Evolutionary conservation across 768 basidiomycete genomes (phyloP).

Genomic region (Inosperma sp.): DNA sequence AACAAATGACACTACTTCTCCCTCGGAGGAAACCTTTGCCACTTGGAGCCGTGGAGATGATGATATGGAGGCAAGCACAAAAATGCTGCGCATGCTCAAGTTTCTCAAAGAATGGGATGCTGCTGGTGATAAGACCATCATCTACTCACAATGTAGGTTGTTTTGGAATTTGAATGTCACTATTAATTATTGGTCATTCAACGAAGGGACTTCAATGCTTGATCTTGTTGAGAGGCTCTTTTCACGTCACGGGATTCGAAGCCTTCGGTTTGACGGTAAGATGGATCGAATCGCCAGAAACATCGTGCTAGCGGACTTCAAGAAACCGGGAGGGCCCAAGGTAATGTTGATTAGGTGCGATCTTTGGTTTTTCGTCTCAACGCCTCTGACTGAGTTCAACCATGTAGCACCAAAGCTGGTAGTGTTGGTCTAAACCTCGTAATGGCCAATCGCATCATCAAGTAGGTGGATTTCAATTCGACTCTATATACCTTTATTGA

Average conservation of each 20-base stretch:
- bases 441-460: slow-evolving; percentile 64
- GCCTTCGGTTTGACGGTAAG: slow-evolving; percentile 61
- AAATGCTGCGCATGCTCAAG: slow-evolving; percentile 57
- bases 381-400: background rate
- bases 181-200: slow-evolving; percentile 1
- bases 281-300: slow-evolving; percentile 57
- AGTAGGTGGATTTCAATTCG: slow-evolving; percentile 35
- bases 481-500: background rate
- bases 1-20: slow-evolving; percentile 30
- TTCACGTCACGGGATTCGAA: slow-evolving; percentile 52
- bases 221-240: slow-evolving; percentile 60
- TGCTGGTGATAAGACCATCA: slow-evolving; percentile 64
- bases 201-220: slow-evolving; percentile 69
- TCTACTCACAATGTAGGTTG: slow-evolving; percentile 62
- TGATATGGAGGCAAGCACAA: slow-evolving; percentile 61
- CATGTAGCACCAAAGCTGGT: slow-evolving; percentile 54
- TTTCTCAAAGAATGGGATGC: slow-evolving; percentile 56
- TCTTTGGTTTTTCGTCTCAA: background rate
- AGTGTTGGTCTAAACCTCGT: slow-evolving; percentile 69
- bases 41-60: slow-evolving; percentile 59
- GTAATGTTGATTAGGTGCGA: slow-evolving; percentile 62
- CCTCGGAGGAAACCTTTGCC: slow-evolving; percentile 40
- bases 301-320: slow-evolving; percentile 47
- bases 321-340: slow-evolving; percentile 49
- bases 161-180: background rate